Evolutionary conservation across 1,284 basidiomycete genomes (phyloP).

Genomic region (Leccinum fallax): DNA sequence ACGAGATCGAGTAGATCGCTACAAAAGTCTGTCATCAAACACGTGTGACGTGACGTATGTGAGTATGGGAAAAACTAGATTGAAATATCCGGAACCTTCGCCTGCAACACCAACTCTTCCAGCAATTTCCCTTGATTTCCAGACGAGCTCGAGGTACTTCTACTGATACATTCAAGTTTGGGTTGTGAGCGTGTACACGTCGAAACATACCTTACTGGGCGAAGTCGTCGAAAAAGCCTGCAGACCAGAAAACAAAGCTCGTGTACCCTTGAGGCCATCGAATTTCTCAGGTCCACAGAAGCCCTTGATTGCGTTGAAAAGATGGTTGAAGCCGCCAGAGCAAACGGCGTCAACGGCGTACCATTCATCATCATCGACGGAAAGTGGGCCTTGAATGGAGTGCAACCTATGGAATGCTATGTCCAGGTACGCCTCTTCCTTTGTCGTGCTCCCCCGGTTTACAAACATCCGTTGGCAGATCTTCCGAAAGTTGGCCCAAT

Average conservation of each 20-base stretch:
- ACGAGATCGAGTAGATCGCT: background rate
- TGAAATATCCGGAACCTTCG: background rate
- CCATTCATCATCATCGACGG: constrained; percentile 81
- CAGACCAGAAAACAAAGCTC: background rate
- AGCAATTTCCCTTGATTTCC: background rate
- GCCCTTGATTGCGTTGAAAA: constrained; percentile 65
- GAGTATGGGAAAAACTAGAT: background rate
- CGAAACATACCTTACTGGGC: background rate
- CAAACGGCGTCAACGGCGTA: constrained; percentile 76
- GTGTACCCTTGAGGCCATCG: constrained; percentile 43
- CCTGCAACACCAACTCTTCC: background rate
- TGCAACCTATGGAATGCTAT: constrained; percentile 72
- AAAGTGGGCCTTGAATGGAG: constrained; percentile 77
- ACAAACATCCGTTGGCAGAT: constrained; percentile 19
- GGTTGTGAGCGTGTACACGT: background rate
- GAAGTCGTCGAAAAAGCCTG: background rate
- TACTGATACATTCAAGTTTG: background rate
- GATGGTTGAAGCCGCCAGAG: constrained; percentile 67
- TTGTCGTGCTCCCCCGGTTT: background rate
- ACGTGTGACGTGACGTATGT: background rate
- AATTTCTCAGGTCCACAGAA: constrained; percentile 71
- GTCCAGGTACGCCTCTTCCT: constrained; percentile 53
- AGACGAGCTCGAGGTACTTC: background rate
- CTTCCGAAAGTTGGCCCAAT: constrained; percentile 35
- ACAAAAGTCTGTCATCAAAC: background rate